A percentile compares a stretch with the other conserved stretches of the same genome.
These are phyloP conservation scores for Rhododendron kiyosumense DNA, from an alignment of 148 eudicot species.

Conservation along the genomic window DNA sequence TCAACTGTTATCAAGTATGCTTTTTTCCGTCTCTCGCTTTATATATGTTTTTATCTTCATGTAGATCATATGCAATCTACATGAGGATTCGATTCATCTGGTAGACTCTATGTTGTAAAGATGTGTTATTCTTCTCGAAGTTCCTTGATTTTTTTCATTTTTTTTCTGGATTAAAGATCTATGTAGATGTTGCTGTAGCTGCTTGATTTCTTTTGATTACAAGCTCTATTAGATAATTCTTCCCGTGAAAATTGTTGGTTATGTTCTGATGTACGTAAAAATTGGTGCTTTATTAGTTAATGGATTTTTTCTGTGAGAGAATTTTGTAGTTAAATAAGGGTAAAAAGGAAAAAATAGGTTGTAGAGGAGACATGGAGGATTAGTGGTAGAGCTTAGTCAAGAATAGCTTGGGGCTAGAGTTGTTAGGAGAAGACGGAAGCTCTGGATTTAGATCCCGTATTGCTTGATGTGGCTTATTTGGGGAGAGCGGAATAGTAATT, in stretches of 20 bases:
- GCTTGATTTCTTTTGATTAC: not conserved
- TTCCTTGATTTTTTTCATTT: not conserved
- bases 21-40: not conserved
- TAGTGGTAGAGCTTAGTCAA: too few species aligned
- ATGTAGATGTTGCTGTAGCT: not conserved
- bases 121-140: not conserved
- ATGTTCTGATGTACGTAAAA: not conserved
- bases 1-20: not conserved
- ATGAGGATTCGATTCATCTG: not conserved
- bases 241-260: too few species aligned
- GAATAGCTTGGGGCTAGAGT: too few species aligned
- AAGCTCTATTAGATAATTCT: too few species aligned
- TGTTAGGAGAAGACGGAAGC: too few species aligned
- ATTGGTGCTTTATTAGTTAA: not conserved
- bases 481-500: too few species aligned
- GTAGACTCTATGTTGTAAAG: not conserved
- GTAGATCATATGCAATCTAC: not conserved
- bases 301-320: not conserved
- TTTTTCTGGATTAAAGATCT: not conserved
- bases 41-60: not conserved
- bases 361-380: too few species aligned
- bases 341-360: too few species aligned
- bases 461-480: too few species aligned
- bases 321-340: too few species aligned
- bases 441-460: too few species aligned